Percentiles rank a stretch among this genome's conserved stretches.
phyloP scores from a whole-genome alignment of 495 filamentous ascomycete genomes.

The Penicillium nucicola region DNA sequence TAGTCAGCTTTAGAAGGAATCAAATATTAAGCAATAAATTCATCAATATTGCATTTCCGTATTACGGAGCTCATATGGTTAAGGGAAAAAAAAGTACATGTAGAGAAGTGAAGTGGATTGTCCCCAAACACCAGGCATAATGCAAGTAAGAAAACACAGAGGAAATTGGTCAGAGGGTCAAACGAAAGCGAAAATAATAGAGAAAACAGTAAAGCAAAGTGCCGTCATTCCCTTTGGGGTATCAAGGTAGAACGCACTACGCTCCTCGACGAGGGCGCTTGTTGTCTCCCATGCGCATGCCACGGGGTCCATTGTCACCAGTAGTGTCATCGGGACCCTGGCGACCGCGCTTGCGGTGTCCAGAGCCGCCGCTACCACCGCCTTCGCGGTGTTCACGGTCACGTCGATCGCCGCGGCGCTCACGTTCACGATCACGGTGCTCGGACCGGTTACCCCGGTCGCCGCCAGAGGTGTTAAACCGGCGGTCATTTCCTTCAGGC shows the following conservation, averaged over 20 bases:
- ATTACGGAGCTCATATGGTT: slow-evolving; percentile 2
- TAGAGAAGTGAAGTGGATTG: slow-evolving; percentile 12
- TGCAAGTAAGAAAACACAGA: slow-evolving; percentile 17
- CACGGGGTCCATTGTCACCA: slow-evolving; percentile 33
- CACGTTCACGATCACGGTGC: slow-evolving; percentile 40
- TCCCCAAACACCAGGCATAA: slow-evolving; percentile 22
- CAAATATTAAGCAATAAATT: background rate
- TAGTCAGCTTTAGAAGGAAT: background rate
- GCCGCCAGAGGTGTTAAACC: slow-evolving; percentile 33
- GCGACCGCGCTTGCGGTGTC: slow-evolving; percentile 41
- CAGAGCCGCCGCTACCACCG: slow-evolving; percentile 22
- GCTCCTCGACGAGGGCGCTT: slow-evolving; percentile 45
- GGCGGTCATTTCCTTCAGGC: slow-evolving; percentile 34
- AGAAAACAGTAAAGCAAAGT: background rate
- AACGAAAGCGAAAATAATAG: slow-evolving; percentile 4
- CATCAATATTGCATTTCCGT: slow-evolving; percentile 1
- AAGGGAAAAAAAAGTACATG: slow-evolving; percentile 8
- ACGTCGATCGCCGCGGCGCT: slow-evolving; percentile 39
- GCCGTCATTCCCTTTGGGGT: background rate
- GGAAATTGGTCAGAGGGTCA: slow-evolving; percentile 3
- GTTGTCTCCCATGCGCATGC: slow-evolving; percentile 40
- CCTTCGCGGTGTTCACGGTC: slow-evolving; percentile 38
- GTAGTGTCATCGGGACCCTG: slow-evolving; percentile 29
- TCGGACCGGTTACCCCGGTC: slow-evolving; percentile 31
- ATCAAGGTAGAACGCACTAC: slow-evolving; percentile 14